A percentile compares a stretch with the other conserved stretches of the same genome.
These are phyloP conservation scores for Saposhnikovia divaricata DNA, from an alignment of 129 eudicot genomes.

Conservation along the genomic window DNA sequence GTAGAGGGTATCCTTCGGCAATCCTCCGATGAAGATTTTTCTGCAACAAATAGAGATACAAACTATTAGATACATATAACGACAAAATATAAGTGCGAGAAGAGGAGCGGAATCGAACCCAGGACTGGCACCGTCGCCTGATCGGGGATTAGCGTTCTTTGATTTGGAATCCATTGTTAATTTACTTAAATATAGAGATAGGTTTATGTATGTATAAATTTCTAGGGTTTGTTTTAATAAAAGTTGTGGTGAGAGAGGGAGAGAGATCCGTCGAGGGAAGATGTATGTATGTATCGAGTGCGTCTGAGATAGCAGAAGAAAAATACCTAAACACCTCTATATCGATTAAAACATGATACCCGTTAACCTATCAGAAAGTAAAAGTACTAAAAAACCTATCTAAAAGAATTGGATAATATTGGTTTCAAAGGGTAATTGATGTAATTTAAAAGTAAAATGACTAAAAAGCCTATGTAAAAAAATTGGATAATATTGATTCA, in stretches of 20 bases:
- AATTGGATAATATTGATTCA: too few species aligned
- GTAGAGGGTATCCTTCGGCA: constrained; percentile 27
- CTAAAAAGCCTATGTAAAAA: too few species aligned
- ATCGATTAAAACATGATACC: too few species aligned
- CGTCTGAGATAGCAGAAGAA: too few species aligned
- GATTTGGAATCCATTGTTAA: constrained; percentile 22
- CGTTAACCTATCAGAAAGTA: too few species aligned
- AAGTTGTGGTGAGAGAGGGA: background rate
- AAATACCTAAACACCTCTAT: too few species aligned
- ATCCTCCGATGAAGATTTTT: constrained; percentile 35
- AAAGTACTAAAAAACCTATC: too few species aligned
- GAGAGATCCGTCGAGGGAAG: background rate
- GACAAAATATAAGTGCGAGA: background rate
- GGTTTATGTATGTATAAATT: background rate
- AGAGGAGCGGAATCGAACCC: constrained; percentile 14
- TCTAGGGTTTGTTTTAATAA: constrained; percentile 5
- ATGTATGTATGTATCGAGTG: background rate
- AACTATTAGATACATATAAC: background rate
- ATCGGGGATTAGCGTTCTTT: constrained; percentile 18
- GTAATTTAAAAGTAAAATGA: too few species aligned
- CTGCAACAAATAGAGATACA: constrained; percentile 4
- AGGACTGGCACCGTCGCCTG: constrained; percentile 34
- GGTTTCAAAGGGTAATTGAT: too few species aligned
- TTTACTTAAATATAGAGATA: too few species aligned
- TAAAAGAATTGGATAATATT: too few species aligned